A percentile compares a stretch with the other conserved stretches of the same genome.
phyloP scores from a whole-genome alignment of 1,139 yeast genomes.

The Kodamaea sp. region DNA sequence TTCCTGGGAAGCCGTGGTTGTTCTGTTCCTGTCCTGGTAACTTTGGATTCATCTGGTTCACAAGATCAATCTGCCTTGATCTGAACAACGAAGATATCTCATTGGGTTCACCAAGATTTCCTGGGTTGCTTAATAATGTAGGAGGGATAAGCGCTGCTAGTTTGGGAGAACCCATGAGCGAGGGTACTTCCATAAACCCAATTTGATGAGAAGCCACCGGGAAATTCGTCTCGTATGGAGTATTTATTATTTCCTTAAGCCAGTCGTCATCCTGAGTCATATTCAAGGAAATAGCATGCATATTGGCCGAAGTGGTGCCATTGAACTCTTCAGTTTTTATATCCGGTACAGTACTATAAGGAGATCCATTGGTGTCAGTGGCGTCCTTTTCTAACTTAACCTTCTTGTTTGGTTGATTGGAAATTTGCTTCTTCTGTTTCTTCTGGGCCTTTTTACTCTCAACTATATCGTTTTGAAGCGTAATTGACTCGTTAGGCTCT shows the following conservation, averaged over 20 bases:
- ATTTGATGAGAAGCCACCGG: slow-evolving; percentile 54
- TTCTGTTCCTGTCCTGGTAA: slow-evolving; percentile 2
- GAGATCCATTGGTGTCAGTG: background rate
- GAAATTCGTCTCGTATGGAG: slow-evolving; percentile 60
- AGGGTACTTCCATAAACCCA: slow-evolving; percentile 43
- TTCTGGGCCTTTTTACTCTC: slow-evolving; percentile 6
- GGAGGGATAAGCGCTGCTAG: slow-evolving; percentile 5
- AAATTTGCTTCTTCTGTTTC: slow-evolving; percentile 7
- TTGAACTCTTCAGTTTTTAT: background rate
- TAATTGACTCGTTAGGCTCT: slow-evolving; percentile 1
- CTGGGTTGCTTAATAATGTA: slow-evolving; percentile 4
- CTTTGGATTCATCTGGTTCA: slow-evolving; percentile 34
- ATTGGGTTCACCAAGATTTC: slow-evolving; percentile 2
- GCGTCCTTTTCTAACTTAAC: slow-evolving; percentile 3
- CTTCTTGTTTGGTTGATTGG: slow-evolving; percentile 2
- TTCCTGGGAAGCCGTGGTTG: too few species aligned
- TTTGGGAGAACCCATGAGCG: slow-evolving; percentile 15
- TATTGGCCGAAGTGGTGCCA: slow-evolving; percentile 1
- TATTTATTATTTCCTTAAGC: slow-evolving; percentile 65
- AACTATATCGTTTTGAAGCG: slow-evolving; percentile 4
- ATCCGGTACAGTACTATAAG: background rate
- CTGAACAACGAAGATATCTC: slow-evolving; percentile 58
- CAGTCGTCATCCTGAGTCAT: slow-evolving; percentile 49
- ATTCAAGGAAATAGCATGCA: slow-evolving; percentile 10
- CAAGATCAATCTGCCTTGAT: slow-evolving; percentile 61